Percentiles rank a stretch among this genome's conserved stretches.
Conservation (phyloP, 192 early-diverging fungal genomes). For the Umbelopsis vinacea region DNA sequence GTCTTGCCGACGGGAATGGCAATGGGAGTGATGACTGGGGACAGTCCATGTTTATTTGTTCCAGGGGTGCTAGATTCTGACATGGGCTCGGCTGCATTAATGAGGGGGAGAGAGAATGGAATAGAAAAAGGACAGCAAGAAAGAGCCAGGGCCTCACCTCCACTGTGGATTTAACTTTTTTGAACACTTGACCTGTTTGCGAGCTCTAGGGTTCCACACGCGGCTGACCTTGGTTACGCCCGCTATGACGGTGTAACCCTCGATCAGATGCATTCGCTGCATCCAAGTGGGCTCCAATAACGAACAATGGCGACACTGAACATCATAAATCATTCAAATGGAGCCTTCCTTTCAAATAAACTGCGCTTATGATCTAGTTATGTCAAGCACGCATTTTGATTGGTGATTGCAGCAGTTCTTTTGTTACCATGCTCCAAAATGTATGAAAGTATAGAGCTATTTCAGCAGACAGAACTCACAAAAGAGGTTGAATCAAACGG, state of each 20-base stretch:
- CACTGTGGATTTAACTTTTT: neutral
- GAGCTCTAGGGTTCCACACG: neutral
- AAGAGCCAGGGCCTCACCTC: neutral
- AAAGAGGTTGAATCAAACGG: no score
- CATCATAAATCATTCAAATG: no score
- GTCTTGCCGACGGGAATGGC: slow-evolving; percentile 15
- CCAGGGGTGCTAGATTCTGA: neutral
- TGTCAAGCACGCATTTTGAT: neutral
- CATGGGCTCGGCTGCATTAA: slow-evolving; percentile 1
- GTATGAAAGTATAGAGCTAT: no score
- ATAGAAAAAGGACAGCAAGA: neutral
- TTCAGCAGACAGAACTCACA: no score
- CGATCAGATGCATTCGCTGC: neutral
- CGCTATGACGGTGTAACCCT: slow-evolving; percentile 2
- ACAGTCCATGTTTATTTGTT: neutral
- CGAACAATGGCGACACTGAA: neutral
- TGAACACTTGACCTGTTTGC: slow-evolving; percentile 8
- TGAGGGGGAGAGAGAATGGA: neutral
- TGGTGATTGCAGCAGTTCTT: no score
- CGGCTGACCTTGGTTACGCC: slow-evolving; percentile 14
- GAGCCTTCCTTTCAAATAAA: no score
- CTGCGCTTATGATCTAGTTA: no score
- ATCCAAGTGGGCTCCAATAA: neutral
- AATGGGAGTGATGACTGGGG: neutral
- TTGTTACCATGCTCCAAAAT: no score